Percentiles rank a stretch among this genome's conserved stretches.
Evolutionary conservation across 768 basidiomycete species (phyloP).

Genomic region (Tubosaeta sp.): DNA sequence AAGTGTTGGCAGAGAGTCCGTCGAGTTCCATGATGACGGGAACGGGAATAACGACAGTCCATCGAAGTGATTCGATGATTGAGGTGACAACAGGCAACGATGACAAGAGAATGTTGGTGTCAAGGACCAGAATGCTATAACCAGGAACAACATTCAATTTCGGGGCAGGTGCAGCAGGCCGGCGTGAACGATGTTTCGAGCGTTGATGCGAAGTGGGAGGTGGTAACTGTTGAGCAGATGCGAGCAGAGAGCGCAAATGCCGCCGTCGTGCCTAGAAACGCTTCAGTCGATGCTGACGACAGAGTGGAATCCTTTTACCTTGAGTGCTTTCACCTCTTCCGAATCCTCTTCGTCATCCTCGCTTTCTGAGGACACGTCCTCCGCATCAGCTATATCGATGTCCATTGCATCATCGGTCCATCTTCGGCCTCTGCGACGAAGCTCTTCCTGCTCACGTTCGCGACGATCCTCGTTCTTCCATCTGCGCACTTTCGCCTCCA

Average conservation of each 20-base stretch:
- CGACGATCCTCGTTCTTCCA: conserved; percentile 71
- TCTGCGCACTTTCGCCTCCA: conserved; percentile 61
- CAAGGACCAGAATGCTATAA: conserved; percentile 86
- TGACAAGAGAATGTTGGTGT: conserved; percentile 92
- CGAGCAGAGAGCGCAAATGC: conserved; percentile 68
- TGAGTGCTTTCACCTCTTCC: conserved; percentile 72
- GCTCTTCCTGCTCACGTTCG: conserved; percentile 67
- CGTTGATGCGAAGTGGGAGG: conserved; percentile 26
- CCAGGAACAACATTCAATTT: conserved; percentile 66
- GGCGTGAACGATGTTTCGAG: conserved; percentile 25
- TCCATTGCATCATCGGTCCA: conserved; percentile 73
- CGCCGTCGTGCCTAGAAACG: conserved; percentile 60
- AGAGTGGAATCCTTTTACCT: conserved; percentile 44
- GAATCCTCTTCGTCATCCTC: conserved; percentile 65
- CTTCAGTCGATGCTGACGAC: conserved; percentile 6
- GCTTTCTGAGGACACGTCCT: conserved; percentile 40
- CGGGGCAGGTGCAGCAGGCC: conserved; percentile 33
- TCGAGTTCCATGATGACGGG: conserved; percentile 98
- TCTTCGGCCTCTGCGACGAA: conserved; percentile 53
- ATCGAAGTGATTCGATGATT: conserved; percentile 73
- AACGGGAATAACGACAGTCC: conserved; percentile 89
- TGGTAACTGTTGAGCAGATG: conserved; percentile 35
- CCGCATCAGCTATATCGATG: conserved; percentile 54
- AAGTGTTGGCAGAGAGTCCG: conserved; percentile 66
- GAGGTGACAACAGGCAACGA: conserved; percentile 69